These are phyloP conservation scores for Apodospora peruviana DNA, from an alignment of 495 filamentous ascomycete genomes.

Conservation along the genomic window DNA sequence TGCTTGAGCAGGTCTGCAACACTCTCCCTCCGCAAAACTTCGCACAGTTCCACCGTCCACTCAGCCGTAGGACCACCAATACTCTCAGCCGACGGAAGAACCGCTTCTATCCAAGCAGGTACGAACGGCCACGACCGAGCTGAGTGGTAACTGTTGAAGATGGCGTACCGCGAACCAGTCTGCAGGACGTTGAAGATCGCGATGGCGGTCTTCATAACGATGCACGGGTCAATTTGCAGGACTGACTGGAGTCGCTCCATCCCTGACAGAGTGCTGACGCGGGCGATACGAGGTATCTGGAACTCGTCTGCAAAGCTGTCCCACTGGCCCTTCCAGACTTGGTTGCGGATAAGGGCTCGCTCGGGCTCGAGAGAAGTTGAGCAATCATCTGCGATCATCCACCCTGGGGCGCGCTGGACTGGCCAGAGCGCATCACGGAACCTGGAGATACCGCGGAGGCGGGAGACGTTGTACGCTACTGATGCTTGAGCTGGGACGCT, in stretches of 20 bases:
- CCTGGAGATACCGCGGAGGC: conserved; percentile 12
- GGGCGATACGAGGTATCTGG: conserved; percentile 10
- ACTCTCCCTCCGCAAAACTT: conserved; percentile 7
- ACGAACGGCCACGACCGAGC: conserved; percentile 23
- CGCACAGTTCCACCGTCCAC: conserved; percentile 14
- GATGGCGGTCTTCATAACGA: conserved; percentile 17
- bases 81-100: conserved; percentile 15
- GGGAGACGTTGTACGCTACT: conserved; percentile 8
- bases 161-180: conserved; percentile 10
- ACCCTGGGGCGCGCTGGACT: conserved; percentile 9
- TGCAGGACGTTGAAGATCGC: conserved; percentile 16
- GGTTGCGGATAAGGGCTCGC: neutral
- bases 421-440: conserved; percentile 9
- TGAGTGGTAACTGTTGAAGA: conserved; percentile 15
- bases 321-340: conserved; percentile 12
- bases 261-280: conserved; percentile 3
- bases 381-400: conserved; percentile 12
- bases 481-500: conserved; percentile 11
- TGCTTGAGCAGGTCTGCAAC: conserved; percentile 5
- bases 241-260: neutral
- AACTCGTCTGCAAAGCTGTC: conserved; percentile 5
- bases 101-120: conserved; percentile 8
- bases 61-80: conserved; percentile 20
- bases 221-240: conserved; percentile 6
- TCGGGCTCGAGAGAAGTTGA: neutral